These are phyloP conservation scores for Botrytis squamosa DNA, from an alignment of 2,329 filamentous ascomycete species.

Conservation along the genomic window DNA sequence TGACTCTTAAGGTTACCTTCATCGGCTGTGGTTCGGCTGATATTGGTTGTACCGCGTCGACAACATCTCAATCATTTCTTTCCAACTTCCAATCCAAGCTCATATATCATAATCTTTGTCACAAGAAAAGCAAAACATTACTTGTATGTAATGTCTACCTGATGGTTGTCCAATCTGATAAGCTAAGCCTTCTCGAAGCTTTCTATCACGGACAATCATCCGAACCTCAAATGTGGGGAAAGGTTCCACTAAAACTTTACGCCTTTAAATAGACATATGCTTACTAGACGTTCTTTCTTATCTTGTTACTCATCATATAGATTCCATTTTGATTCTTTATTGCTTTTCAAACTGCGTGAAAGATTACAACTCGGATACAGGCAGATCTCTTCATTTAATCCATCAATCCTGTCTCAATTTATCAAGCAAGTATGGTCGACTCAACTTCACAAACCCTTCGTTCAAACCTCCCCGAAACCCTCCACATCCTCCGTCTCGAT, in stretches of 20 bases:
- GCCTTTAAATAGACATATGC: neutral
- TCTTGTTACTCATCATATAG: neutral
- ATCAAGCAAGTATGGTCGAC: neutral
- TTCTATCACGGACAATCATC: neutral
- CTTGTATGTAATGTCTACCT: too few relatives aligned
- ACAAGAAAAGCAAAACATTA: neutral
- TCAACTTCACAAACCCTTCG: constrained; percentile 1
- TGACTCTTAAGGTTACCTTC: neutral
- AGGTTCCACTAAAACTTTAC: neutral
- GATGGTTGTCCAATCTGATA: neutral
- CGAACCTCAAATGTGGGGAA: neutral
- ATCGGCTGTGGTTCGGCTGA: neutral
- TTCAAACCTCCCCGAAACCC: neutral
- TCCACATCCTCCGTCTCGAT: constrained; percentile 1
- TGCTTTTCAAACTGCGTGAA: neutral
- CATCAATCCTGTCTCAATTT: neutral
- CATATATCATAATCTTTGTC: neutral
- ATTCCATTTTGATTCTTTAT: neutral
- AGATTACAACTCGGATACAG: neutral
- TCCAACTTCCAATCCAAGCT: too few relatives aligned
- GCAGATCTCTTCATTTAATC: neutral
- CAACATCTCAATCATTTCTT: neutral
- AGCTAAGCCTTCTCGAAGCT: neutral
- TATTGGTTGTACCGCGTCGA: neutral
- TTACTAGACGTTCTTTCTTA: neutral